Conservation (phyloP, 768 basidiomycete species). For the Cyclocybe cylindracea region DNA sequence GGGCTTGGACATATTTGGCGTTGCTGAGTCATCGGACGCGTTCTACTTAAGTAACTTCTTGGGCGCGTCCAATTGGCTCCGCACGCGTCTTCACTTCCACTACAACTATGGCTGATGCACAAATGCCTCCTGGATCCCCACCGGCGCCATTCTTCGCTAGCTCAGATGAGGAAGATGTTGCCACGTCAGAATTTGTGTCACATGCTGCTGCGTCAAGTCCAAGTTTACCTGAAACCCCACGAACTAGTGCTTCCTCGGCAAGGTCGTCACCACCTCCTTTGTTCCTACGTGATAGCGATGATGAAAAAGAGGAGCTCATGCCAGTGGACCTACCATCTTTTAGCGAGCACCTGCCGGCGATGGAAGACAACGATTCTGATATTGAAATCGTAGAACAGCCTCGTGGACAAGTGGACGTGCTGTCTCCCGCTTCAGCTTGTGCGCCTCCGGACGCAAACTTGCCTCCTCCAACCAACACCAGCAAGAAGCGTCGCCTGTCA, state of each 20-base stretch:
- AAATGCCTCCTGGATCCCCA: constrained; percentile 30
- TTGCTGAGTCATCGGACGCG: constrained; percentile 26
- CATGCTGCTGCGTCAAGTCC: constrained; percentile 15
- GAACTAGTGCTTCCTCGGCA: constrained; percentile 15
- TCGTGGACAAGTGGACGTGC: background rate
- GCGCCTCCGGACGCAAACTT: no score
- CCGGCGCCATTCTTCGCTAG: constrained; percentile 58
- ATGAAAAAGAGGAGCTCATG: constrained; percentile 23
- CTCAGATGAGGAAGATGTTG: constrained; percentile 43
- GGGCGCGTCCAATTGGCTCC: constrained; percentile 21
- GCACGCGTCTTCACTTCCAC: constrained; percentile 14
- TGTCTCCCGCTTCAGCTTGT: no score
- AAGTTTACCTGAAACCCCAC: constrained; percentile 18
- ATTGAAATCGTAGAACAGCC: constrained; percentile 27
- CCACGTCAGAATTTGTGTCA: constrained; percentile 1
- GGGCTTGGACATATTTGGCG: no score
- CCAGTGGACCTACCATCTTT: background rate
- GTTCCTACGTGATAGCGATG: constrained; percentile 38
- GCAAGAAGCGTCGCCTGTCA: constrained; percentile 56
- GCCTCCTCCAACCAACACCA: background rate
- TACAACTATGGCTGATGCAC: constrained; percentile 27
- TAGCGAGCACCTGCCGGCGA: constrained; percentile 12
- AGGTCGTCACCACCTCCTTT: constrained; percentile 21
- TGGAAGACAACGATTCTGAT: constrained; percentile 34
- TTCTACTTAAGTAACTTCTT: constrained; percentile 11